phyloP scores from a whole-genome alignment of 768 basidiomycete species.

The Leccinum uliginosum region DNA sequence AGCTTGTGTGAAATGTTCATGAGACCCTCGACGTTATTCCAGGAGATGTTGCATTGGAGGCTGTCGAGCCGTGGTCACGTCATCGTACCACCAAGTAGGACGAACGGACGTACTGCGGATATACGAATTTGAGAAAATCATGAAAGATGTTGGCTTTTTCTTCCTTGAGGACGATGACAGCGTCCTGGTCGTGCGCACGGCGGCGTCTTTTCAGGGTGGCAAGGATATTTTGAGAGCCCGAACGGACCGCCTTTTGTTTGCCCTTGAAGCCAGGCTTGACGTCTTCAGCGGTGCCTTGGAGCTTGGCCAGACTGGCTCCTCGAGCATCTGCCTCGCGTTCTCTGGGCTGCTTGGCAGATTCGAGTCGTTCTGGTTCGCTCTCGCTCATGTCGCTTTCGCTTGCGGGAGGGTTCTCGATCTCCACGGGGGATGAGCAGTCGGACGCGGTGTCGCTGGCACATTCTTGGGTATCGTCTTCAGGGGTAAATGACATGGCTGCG shows the following conservation, averaged over 20 bases:
- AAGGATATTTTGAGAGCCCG: slow-evolving; percentile 32
- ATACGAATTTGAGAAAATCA: slow-evolving; percentile 89
- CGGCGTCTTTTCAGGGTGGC: slow-evolving; percentile 40
- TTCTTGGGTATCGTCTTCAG: slow-evolving; percentile 45
- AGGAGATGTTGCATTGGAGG: slow-evolving; percentile 88
- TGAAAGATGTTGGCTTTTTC: slow-evolving; percentile 88
- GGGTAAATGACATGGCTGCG: slow-evolving; percentile 58
- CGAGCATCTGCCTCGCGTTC: slow-evolving; percentile 38
- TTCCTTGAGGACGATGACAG: slow-evolving; percentile 86
- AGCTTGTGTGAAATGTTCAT: slow-evolving; percentile 91
- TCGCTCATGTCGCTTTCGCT: slow-evolving; percentile 36
- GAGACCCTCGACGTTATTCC: slow-evolving; percentile 90
- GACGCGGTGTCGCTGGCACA: slow-evolving; percentile 26
- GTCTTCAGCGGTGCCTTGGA: slow-evolving; percentile 37
- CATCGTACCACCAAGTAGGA: neutral
- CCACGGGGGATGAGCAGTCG: slow-evolving; percentile 41
- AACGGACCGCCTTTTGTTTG: slow-evolving; percentile 17
- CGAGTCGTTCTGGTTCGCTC: slow-evolving; percentile 31
- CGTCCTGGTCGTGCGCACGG: slow-evolving; percentile 57
- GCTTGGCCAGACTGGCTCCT: slow-evolving; percentile 55
- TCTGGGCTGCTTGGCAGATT: slow-evolving; percentile 11
- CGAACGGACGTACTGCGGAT: slow-evolving; percentile 70
- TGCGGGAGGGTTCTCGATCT: slow-evolving; percentile 33
- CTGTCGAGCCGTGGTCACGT: slow-evolving; percentile 34
- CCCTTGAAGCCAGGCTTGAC: slow-evolving; percentile 22